A percentile compares a stretch with the other conserved stretches of the same genome.
phyloP scores from a whole-genome alignment of 495 filamentous ascomycete genomes.

The Saxophila tyrrhenica region DNA sequence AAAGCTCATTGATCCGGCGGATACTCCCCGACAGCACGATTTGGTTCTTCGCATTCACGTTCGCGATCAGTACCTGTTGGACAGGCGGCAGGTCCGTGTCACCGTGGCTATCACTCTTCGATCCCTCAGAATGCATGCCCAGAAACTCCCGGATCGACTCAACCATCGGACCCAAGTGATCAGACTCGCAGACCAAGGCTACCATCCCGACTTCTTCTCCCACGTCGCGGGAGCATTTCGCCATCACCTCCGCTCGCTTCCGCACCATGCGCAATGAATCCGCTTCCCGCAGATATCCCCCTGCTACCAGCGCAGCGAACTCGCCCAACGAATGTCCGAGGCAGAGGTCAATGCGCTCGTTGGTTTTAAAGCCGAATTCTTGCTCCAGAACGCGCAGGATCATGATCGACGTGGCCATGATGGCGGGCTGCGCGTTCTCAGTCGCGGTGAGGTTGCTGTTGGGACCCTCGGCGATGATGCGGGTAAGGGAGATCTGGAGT shows the following conservation, averaged over 20 bases:
- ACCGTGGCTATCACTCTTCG: conserved; percentile 50
- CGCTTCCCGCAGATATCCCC: conserved; percentile 60
- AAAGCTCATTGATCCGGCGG: conserved; percentile 68
- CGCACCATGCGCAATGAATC: conserved; percentile 71
- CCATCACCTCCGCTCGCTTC: conserved; percentile 75
- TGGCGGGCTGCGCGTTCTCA: conserved; percentile 83
- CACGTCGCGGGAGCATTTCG: conserved; percentile 55
- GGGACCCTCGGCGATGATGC: conserved; percentile 71
- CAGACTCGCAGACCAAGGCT: conserved; percentile 74
- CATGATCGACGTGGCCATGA: conserved; percentile 85
- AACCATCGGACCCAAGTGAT: conserved; percentile 56
- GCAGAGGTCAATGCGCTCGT: conserved; percentile 61
- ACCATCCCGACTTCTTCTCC: conserved; percentile 84
- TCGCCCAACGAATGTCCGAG: conserved; percentile 94
- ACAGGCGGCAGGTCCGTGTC: conserved; percentile 54
- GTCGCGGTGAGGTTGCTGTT: conserved; percentile 65
- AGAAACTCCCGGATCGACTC: conserved; percentile 70
- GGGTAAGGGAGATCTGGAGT: conserved; percentile 55
- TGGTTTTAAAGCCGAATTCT: conserved; percentile 65
- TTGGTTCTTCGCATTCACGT: conserved; percentile 91
- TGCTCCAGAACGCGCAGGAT: conserved; percentile 82
- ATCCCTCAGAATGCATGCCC: conserved; percentile 49
- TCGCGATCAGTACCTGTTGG: conserved; percentile 82
- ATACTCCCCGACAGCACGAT: conserved; percentile 89
- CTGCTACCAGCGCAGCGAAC: conserved; percentile 80